Base-by-base conservation (phyloP, 2,329 filamentous ascomycete genomes). In the Acrodontium crateriforme region DNA sequence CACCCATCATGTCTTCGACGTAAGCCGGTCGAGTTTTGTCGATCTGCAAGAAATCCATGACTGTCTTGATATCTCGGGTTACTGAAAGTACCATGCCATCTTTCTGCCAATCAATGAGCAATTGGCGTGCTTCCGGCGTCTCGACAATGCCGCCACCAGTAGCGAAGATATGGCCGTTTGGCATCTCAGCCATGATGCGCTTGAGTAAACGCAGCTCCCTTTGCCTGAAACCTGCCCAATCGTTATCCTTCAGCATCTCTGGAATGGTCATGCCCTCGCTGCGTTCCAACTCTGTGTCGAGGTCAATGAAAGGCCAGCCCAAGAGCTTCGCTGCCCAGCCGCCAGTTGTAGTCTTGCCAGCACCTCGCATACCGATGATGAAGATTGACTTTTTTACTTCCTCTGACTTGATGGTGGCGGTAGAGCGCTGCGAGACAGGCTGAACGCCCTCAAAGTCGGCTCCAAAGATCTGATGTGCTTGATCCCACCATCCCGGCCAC, bases 401-500 rank as follows among this genome's bases (percentile, higher is more conserved):
- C n/a, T 29, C 31, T 6, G 33, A 42, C n/a, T 47, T 25, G 18
- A 24, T 22, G 23, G 16, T 18, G 18, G 25, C 16, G 54, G 34
- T 56, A n/a, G n/a, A n/a, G n/a, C n/a, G n/a, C n/a, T 22, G 10
- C 5, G 20, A 4, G 8, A 53, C 46, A n/a, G 49, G 39, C 42
- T 91, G 83, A 18, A 76, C 70, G 9, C 89, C 89, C 35, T 76
- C 69, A n/a, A 95, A 61, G 16, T 67, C 58, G 16, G 80, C 79
- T 18, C 74, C 66, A 61, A 94, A 98, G 9, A 72, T 69, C 41
- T 79, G 73, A 13, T 76, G 75, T 31, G 95, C 59, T 11, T 76
- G 73, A 54, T 98, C 89, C 89, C 89, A 98, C 83, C 89, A 98
- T 7, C 87, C 89, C 1, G 89, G 89, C 89, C 89, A 98, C 2